Conservation (phyloP, 1,284 basidiomycete genomes). For the Apiotrichum akiyoshidainum region DNA sequence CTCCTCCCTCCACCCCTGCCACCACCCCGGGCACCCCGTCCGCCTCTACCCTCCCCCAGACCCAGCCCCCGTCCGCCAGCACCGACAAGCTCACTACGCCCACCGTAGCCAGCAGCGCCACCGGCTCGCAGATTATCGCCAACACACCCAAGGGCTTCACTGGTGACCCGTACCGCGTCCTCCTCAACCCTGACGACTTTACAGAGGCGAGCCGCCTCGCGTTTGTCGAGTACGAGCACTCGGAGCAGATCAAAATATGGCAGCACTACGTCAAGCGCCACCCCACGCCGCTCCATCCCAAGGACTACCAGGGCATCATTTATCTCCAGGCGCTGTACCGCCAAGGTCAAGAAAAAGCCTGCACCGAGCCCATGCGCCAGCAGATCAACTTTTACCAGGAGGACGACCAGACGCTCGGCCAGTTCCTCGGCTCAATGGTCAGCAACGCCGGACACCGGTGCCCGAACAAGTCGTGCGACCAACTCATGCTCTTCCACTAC, state of each 20-base stretch:
- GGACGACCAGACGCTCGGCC: conserved; percentile 86
- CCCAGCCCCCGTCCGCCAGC: neutral
- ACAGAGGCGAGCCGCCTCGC: conserved; percentile 66
- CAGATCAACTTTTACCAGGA: conserved; percentile 88
- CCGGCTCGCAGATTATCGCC: neutral
- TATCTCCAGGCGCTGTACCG: conserved; percentile 45
- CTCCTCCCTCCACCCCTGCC: neutral
- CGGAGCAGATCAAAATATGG: conserved; percentile 82
- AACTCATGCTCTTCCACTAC: conserved; percentile 78
- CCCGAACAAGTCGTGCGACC: conserved; percentile 74
- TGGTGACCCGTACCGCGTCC: conserved; percentile 40
- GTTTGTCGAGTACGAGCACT: conserved; percentile 70
- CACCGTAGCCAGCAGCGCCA: neutral
- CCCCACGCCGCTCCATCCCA: conserved; percentile 77
- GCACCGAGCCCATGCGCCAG: conserved; percentile 55
- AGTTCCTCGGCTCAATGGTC: conserved; percentile 75
- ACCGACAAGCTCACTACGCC: conserved; percentile 1
- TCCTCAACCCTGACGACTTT: conserved; percentile 56
- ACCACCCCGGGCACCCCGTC: neutral
- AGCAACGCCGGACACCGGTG: conserved; percentile 70
- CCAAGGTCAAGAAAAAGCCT: conserved; percentile 52
- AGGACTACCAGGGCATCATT: conserved; percentile 86
- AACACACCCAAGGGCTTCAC: conserved; percentile 2
- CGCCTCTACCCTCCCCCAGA: neutral
- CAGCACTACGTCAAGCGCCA: conserved; percentile 85